Evolutionary conservation across 352 stramenopile genomes (phyloP).

Genomic region (Phytophthora colocasiae): DNA sequence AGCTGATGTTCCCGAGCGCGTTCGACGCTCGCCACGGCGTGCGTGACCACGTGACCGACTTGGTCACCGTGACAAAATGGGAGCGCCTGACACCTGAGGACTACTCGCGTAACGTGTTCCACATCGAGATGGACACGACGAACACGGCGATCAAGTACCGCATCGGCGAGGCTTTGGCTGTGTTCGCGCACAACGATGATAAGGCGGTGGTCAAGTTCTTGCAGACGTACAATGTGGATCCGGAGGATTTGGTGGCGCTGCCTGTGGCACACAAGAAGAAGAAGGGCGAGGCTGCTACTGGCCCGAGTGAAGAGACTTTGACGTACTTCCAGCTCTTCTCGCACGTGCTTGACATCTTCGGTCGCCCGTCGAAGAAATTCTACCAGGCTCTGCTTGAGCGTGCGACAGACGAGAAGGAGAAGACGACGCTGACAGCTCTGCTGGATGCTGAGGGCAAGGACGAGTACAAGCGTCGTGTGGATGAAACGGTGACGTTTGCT

Average conservation of each 20-base stretch:
- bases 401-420: conserved; percentile 79
- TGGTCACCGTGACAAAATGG: conserved; percentile 82
- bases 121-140: conserved; percentile 87
- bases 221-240: conserved; percentile 67
- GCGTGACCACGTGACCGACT: conserved; percentile 73
- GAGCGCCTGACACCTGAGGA: conserved; percentile 78
- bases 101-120: conserved; percentile 90
- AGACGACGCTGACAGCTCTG: conserved; percentile 54
- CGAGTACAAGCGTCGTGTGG: conserved; percentile 80
- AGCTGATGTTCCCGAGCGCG: conserved; percentile 69
- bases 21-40: conserved; percentile 61
- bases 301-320: conserved; percentile 63
- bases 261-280: conserved; percentile 70
- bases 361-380: conserved; percentile 84
- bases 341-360: conserved; percentile 87
- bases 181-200: conserved; percentile 88
- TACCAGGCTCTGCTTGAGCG: conserved; percentile 73
- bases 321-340: conserved; percentile 87
- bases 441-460: conserved; percentile 81
- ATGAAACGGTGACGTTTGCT: conserved; percentile 82
- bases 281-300: conserved; percentile 37
- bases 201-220: conserved; percentile 80
- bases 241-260: conserved; percentile 72
- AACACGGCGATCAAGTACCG: conserved; percentile 85
- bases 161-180: conserved; percentile 83